phyloP scores from a whole-genome alignment of 2,329 filamentous ascomycete species.

The Fulvia fulva region DNA sequence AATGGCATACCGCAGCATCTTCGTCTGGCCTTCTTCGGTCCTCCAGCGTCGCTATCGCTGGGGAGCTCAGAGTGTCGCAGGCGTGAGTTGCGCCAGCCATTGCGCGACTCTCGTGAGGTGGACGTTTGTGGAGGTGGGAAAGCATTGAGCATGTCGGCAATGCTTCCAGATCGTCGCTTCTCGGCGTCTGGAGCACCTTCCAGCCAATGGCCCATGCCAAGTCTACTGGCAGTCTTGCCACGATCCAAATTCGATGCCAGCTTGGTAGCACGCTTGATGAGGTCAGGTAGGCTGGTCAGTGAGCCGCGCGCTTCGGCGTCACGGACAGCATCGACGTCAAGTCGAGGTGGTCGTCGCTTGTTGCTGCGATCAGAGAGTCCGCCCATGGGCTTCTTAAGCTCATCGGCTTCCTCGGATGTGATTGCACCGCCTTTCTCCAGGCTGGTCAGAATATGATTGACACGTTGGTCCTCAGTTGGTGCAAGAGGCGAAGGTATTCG shows the following conservation, averaged over 20 bases:
- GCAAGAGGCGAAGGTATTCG: slow-evolving; percentile 25
- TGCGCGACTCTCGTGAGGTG: slow-evolving; percentile 22
- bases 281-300: slow-evolving; percentile 83
- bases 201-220: slow-evolving; percentile 49
- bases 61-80: slow-evolving; percentile 24
- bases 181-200: slow-evolving; percentile 30
- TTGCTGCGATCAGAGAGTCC: slow-evolving; percentile 41
- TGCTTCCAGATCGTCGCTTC: slow-evolving; percentile 48
- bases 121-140: slow-evolving; percentile 56
- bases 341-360: slow-evolving; percentile 58
- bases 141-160: slow-evolving; percentile 62
- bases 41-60: slow-evolving; percentile 29
- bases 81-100: slow-evolving; percentile 8
- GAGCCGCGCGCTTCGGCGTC: slow-evolving; percentile 81
- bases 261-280: slow-evolving; percentile 83
- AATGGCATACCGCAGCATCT: slow-evolving; percentile 80
- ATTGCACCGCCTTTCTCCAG: slow-evolving; percentile 34
- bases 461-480: slow-evolving; percentile 22
- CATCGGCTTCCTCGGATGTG: slow-evolving; percentile 28
- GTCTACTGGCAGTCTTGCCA: slow-evolving; percentile 62
- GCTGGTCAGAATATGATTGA: slow-evolving; percentile 27
- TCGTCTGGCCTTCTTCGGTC: slow-evolving; percentile 39
- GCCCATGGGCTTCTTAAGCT: slow-evolving; percentile 29
- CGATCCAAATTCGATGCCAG: slow-evolving; percentile 84
- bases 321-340: slow-evolving; percentile 78